A percentile compares a stretch with the other conserved stretches of the same genome.
Evolutionary conservation across 768 basidiomycete genomes (phyloP).

Genomic region (Boletellus sp.): DNA sequence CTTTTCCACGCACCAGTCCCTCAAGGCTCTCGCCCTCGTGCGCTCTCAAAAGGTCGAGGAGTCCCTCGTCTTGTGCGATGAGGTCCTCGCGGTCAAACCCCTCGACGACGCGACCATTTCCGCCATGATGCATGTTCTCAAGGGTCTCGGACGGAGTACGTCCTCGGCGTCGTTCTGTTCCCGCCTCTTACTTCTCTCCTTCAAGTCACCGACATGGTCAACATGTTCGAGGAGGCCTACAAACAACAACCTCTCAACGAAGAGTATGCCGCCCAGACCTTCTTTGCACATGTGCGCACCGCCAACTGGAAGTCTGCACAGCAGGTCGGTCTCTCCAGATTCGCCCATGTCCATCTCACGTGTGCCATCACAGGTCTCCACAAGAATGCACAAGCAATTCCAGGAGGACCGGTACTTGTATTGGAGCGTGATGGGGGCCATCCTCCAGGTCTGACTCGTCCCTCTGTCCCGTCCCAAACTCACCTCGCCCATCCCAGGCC

Average conservation of each 20-base stretch:
- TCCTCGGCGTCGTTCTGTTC: neutral
- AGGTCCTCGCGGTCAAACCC: constrained; percentile 69
- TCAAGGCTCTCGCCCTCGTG: constrained; percentile 82
- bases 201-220: constrained; percentile 71
- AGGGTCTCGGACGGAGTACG: constrained; percentile 68
- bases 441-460: constrained; percentile 59
- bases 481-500: constrained; percentile 44
- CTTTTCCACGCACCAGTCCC: constrained; percentile 45
- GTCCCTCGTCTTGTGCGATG: constrained; percentile 72
- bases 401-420: constrained; percentile 78
- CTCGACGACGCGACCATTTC: constrained; percentile 70
- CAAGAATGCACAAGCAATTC: constrained; percentile 80
- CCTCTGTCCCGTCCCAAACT: constrained; percentile 6
- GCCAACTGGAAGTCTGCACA: constrained; percentile 85
- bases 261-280: constrained; percentile 78
- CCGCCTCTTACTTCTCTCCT: neutral
- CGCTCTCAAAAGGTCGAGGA: constrained; percentile 86
- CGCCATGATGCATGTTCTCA: constrained; percentile 81
- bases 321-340: constrained; percentile 46
- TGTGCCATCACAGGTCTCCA: constrained; percentile 53
- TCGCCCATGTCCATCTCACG: constrained; percentile 2
- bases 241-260: constrained; percentile 79
- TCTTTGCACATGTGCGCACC: constrained; percentile 79
- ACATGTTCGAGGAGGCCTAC: constrained; percentile 84
- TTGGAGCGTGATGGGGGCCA: constrained; percentile 77